Base-by-base conservation (phyloP, 495 filamentous ascomycete species). In the Neurospora sp. region DNA sequence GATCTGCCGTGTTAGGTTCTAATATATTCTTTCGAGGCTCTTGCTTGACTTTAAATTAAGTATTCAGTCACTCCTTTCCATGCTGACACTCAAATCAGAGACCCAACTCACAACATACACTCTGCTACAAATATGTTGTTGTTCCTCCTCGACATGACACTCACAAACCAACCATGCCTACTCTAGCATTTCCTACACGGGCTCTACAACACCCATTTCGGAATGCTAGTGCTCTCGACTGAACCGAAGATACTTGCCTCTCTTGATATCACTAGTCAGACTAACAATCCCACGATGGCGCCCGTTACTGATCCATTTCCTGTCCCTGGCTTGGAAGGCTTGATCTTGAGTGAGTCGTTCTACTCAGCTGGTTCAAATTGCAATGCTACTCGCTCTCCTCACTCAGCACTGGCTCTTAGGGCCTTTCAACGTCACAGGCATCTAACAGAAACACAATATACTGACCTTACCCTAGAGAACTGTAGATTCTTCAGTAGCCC, bases 401-500 rank as follows among this genome's bases (percentile, higher is more conserved):
- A 15, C 45, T 13, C 10, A 13, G 10, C 2, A 24, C 11, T 54
- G n/a, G 1, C 1, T 5, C 21, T 24, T 24, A 4, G 4, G n/a
- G 43, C 8, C n/a, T 48, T 48, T 1, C 10, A 48, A 4, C 0
- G 0, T 11, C 43, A 21, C 43, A 4, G n/a, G n/a, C n/a, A 10
- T 21, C n/a, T 4, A 24, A 21, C n/a, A 11, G 0, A 21, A 72
- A 72, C 73, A 72, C 15, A 17, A 66, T 40, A 37, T 36, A 34
- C 31, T n/a, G 21, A 48, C 21, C 15, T 31, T 21, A 9, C 13
- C 40, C 9, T 73, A 85, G 83, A 83, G 34, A 85, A 85, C 73
- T 84, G 80, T 74, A 73, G 78, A 62, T 85, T 84, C 76, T 73
- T 81, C 73, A 74, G 77, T 17, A 71, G 72, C 5, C 75, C 75